These are phyloP conservation scores for Ceratopteris richardii DNA, from an alignment of 75 land plant species.

Conservation along the genomic window DNA sequence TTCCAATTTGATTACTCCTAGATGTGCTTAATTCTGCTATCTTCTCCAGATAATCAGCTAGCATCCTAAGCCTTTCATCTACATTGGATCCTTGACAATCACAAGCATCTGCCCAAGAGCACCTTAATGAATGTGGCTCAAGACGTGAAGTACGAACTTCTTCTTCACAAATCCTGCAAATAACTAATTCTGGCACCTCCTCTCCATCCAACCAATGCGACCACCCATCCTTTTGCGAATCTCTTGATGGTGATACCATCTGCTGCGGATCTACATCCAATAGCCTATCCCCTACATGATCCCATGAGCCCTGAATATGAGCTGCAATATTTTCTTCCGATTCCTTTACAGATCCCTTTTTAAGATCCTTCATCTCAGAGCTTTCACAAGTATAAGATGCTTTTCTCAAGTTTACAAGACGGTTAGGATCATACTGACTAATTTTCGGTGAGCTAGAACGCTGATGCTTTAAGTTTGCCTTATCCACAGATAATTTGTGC, in stretches of 20 bases:
- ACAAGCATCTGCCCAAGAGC: constrained; percentile 93
- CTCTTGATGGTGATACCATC: constrained; percentile 30
- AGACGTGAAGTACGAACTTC: constrained; percentile 80
- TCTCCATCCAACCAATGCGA: constrained; percentile 66
- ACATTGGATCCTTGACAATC: constrained; percentile 81
- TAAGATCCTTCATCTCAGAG: constrained; percentile 13
- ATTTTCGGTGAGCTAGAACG: constrained; percentile 15
- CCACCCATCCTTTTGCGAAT: constrained; percentile 66
- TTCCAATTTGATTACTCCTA: constrained; percentile 40
- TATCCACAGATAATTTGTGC: constrained; percentile 21
- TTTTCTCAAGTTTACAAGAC: constrained; percentile 27
- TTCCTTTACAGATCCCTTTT: constrained; percentile 3
- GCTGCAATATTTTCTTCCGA: constrained; percentile 9
- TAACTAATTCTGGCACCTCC: constrained; percentile 60
- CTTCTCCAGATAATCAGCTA: constrained; percentile 86
- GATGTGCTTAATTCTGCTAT: constrained; percentile 57
- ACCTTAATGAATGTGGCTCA: constrained; percentile 83
- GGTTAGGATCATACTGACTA: constrained; percentile 30
- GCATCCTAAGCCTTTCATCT: constrained; percentile 72
- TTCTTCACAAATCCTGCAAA: constrained; percentile 98
- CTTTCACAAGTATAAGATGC: constrained; percentile 9
- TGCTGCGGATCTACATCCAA: constrained; percentile 30
- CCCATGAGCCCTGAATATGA: constrained; percentile 15
- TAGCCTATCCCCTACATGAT: constrained; percentile 18
- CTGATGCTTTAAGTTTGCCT: constrained; percentile 8